Conservation (phyloP, 2,329 filamentous ascomycete species). For the Fusarium sambucinum region DNA sequence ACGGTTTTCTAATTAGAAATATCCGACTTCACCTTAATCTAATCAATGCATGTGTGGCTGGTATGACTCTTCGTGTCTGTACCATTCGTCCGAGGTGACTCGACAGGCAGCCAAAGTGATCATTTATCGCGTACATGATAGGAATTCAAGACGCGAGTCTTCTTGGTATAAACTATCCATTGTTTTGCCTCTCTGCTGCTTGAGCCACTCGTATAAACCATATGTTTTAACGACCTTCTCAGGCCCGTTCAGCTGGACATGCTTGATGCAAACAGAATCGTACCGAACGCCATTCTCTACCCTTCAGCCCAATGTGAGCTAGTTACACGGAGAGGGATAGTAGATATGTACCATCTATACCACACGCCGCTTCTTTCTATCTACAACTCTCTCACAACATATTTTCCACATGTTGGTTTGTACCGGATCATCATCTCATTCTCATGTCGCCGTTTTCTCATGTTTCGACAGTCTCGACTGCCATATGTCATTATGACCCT, state of each 20-base stretch:
- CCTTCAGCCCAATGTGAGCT: slow-evolving; percentile 20
- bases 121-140: not conserved
- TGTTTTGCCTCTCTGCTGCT: slow-evolving; percentile 18
- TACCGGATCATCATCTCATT: slow-evolving; percentile 29
- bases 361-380: slow-evolving; percentile 35
- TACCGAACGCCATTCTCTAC: slow-evolving; percentile 35
- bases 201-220: slow-evolving; percentile 21
- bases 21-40: not conserved
- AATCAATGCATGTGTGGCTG: not conserved
- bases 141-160: not conserved
- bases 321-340: slow-evolving; percentile 13
- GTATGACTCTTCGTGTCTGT: not conserved
- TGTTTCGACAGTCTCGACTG: slow-evolving; percentile 27
- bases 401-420: slow-evolving; percentile 22
- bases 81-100: not conserved
- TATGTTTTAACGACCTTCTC: slow-evolving; percentile 6
- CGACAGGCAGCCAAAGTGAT: not conserved
- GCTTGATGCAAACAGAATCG: slow-evolving; percentile 30
- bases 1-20: not conserved
- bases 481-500: slow-evolving; percentile 20
- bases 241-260: slow-evolving; percentile 28
- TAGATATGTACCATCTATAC: slow-evolving; percentile 35
- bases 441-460: slow-evolving; percentile 33
- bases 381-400: slow-evolving; percentile 35
- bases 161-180: slow-evolving; percentile 19